phyloP scores from a whole-genome alignment of 306 rosid genomes.

The Quercus mongolica region DNA sequence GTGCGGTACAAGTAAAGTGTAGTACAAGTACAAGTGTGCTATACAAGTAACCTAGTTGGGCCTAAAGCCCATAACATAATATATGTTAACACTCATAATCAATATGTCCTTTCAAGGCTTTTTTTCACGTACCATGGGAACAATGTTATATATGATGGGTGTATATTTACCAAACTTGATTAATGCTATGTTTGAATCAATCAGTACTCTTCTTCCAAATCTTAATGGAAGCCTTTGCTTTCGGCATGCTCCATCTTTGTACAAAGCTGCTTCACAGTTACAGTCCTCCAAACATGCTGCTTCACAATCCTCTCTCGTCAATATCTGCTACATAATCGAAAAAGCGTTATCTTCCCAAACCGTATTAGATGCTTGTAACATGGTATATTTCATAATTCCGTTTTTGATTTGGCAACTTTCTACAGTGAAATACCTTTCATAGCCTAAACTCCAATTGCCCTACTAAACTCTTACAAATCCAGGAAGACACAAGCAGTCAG shows the following conservation, averaged over 20 bases:
- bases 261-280: too few relatives aligned
- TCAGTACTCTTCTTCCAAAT: too few relatives aligned
- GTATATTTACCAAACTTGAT: conserved; percentile 10
- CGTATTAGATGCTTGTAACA: not conserved
- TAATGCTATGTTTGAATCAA: not conserved
- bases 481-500: not conserved
- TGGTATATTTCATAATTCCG: not conserved
- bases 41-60: too few relatives aligned
- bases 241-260: too few relatives aligned
- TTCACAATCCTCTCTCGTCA: not conserved
- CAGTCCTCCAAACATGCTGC: conserved; percentile 13
- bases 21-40: too few relatives aligned
- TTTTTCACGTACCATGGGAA: not conserved
- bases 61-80: too few relatives aligned
- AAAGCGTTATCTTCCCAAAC: not conserved
- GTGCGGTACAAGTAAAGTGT: too few relatives aligned
- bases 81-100: too few relatives aligned
- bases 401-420: not conserved
- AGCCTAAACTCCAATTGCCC: not conserved
- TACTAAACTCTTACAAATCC: not conserved
- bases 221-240: too few relatives aligned
- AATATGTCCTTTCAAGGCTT: not conserved
- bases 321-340: not conserved
- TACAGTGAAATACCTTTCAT: too few relatives aligned
- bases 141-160: not conserved